A percentile compares a stretch with the other conserved stretches of the same genome.
phyloP scores from a whole-genome alignment of 2,329 filamentous ascomycete genomes.

The Plenodomus biglobosus region DNA sequence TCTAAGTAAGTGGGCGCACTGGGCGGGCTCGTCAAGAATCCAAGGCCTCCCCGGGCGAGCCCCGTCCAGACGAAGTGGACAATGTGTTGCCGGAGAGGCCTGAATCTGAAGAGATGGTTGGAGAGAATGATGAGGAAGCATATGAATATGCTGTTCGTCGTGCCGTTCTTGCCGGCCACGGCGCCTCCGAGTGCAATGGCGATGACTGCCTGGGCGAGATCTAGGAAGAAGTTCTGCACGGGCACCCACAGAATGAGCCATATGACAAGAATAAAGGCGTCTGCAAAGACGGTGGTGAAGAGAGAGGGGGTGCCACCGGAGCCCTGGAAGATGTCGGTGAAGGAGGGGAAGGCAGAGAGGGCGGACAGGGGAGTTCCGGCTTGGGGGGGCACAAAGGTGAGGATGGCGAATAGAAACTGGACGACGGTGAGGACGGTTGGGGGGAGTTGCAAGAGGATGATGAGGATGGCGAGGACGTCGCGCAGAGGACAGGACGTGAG shows the following conservation, averaged over 20 bases:
- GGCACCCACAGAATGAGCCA: constrained; percentile 89
- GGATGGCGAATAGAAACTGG: constrained; percentile 86
- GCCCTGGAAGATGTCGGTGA: constrained; percentile 89
- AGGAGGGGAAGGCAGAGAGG: constrained; percentile 72
- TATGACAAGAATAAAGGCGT: constrained; percentile 76
- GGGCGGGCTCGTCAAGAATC: constrained; percentile 44
- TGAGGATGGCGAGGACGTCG: constrained; percentile 95
- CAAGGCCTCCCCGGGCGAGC: constrained; percentile 46
- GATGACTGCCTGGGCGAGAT: constrained; percentile 90
- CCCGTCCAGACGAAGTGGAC: constrained; percentile 44
- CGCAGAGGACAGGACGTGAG: constrained; percentile 86
- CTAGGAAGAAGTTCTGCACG: constrained; percentile 82
- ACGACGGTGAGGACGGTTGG: constrained; percentile 85
- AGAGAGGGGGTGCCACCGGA: constrained; percentile 83
- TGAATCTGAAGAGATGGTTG: constrained; percentile 56
- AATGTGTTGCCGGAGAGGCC: constrained; percentile 50
- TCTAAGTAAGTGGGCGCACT: constrained; percentile 39
- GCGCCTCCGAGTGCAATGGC: constrained; percentile 87
- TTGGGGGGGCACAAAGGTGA: constrained; percentile 83
- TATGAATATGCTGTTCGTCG: constrained; percentile 70
- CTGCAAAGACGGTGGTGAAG: constrained; percentile 80
- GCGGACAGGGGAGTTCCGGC: constrained; percentile 74
- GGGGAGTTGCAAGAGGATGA: constrained; percentile 89
- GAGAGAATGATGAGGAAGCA: constrained; percentile 68
- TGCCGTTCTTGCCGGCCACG: constrained; percentile 66